Evolutionary conservation across 345 rosid species (phyloP).

Genomic region (Mallotus nudiflorus): DNA sequence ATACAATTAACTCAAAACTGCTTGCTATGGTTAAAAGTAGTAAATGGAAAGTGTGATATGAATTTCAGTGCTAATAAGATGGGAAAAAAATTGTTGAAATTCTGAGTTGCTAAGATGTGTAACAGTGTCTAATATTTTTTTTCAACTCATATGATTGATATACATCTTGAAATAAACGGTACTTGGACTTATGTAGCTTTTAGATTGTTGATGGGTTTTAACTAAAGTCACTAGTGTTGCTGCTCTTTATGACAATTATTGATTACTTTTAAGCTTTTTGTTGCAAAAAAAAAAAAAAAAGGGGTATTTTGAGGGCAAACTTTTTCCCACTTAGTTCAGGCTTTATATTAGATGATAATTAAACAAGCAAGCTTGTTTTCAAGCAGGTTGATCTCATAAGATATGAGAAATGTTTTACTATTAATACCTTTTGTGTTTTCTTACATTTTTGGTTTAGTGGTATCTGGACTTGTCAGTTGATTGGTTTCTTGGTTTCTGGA

Average conservation of each 20-base stretch:
- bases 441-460: conserved; percentile 1
- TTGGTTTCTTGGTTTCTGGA: too few relatives aligned
- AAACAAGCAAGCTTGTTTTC: neutral
- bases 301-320: too few relatives aligned
- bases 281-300: too few relatives aligned
- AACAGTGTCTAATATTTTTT: neutral
- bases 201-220: neutral
- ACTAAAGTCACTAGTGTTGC: too few relatives aligned
- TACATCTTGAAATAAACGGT: neutral
- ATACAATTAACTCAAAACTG: neutral
- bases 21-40: too few relatives aligned
- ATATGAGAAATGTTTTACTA: neutral
- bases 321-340: too few relatives aligned
- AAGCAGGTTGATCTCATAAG: neutral
- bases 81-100: neutral
- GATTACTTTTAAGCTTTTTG: neutral
- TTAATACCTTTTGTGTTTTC: too few relatives aligned
- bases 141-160: too few relatives aligned
- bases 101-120: neutral
- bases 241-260: too few relatives aligned
- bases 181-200: neutral
- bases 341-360: neutral
- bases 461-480: too few relatives aligned
- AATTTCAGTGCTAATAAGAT: neutral
- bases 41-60: neutral